Evolutionary conservation across 2,329 filamentous ascomycete genomes (phyloP).

Genomic region (Ceratocystis colombiana): DNA sequence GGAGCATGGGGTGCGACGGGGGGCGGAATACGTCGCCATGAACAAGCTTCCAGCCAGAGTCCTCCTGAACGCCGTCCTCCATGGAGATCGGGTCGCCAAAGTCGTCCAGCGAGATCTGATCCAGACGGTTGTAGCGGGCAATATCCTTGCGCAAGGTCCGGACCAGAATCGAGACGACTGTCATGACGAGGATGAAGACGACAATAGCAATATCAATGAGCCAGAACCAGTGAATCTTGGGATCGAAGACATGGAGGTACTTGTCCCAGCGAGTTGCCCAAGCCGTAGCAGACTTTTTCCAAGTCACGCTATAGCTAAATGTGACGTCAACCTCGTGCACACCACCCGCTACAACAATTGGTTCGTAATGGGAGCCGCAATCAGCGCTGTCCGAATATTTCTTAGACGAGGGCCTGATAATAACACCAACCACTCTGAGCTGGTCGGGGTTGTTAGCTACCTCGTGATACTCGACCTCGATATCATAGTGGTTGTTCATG

Average conservation of each 20-base stretch:
- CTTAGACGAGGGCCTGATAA: slow-evolving; percentile 71
- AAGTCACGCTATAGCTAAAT: slow-evolving; percentile 89
- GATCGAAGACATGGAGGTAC: slow-evolving; percentile 92
- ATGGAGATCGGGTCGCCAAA: slow-evolving; percentile 66
- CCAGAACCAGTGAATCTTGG: slow-evolving; percentile 98
- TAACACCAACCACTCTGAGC: slow-evolving; percentile 81
- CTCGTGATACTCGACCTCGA: slow-evolving; percentile 83
- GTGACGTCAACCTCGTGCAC: slow-evolving; percentile 50
- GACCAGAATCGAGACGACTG: slow-evolving; percentile 84
- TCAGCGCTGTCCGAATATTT: slow-evolving; percentile 50
- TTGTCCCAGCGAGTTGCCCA: slow-evolving; percentile 99
- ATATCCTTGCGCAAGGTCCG: slow-evolving; percentile 90
- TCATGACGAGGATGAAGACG: slow-evolving; percentile 80
- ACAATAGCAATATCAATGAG: slow-evolving; percentile 93
- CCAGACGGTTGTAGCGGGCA: slow-evolving; percentile 87
- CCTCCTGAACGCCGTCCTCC: slow-evolving; percentile 89
- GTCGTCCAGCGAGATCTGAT: slow-evolving; percentile 83
- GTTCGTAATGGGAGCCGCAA: slow-evolving; percentile 49
- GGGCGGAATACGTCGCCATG: slow-evolving; percentile 95
- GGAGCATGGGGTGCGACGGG: slow-evolving; percentile 68
- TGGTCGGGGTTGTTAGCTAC: slow-evolving; percentile 53
- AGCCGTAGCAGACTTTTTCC: slow-evolving; percentile 70
- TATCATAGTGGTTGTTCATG: slow-evolving; percentile 94
- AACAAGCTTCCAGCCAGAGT: slow-evolving; percentile 96
- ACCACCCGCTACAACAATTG: slow-evolving; percentile 54